Evolutionary conservation across 2,329 filamentous ascomycete species (phyloP), one percentile per base, ranked within the genome.

Genomic region (Epichloe gansuensis): DNA sequence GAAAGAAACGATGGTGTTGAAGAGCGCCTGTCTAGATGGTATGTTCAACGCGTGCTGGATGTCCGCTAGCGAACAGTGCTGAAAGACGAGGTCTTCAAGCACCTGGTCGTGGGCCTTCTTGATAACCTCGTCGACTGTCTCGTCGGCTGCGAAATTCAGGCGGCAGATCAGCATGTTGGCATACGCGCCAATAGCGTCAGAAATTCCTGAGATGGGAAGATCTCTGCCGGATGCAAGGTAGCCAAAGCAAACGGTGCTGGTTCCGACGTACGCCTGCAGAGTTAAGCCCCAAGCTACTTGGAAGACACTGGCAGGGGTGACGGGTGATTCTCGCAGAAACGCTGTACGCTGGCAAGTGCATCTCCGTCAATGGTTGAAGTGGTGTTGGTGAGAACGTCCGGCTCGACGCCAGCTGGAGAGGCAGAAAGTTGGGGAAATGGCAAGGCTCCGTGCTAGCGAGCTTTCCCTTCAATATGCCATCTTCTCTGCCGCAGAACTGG

Each of bases 11-110:
- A 62, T 58, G 6, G 60, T 65, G 52, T 69, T 68, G 55, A 68
- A 68, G 15, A 67, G 46, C 25, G 47, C 45, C 7, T 52, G 51
- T 0, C 53, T 56, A 2, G 55, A 62, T 2, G 57, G 49, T 0
- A 54, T 13, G 6, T 57, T 57, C 2, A 67, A 50, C 21, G 61
- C 62, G 31, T 64, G 64, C 51, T 75, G 72, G 9, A 76, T 71
- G 47, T 70, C 69, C 3, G 72, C 72, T 21, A 75, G 62, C 1
- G 76, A 76, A 56, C 73, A 75, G 53, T 67, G 70, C 54, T 78
- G 76, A 56, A 77, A 69, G 0, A 69, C 64, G 52, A 79, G 66
- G 38, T 71, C 70, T 41, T 67, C 62, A 17, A 75, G 67, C 13
- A 74, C 73, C 52, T 76, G 69, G 12, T 64, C 62, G 41, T 77